Percentiles rank a stretch among this genome's conserved stretches.
Evolutionary conservation across 2,329 filamentous ascomycete species (phyloP).

Genomic region (Colletotrichum salicis): DNA sequence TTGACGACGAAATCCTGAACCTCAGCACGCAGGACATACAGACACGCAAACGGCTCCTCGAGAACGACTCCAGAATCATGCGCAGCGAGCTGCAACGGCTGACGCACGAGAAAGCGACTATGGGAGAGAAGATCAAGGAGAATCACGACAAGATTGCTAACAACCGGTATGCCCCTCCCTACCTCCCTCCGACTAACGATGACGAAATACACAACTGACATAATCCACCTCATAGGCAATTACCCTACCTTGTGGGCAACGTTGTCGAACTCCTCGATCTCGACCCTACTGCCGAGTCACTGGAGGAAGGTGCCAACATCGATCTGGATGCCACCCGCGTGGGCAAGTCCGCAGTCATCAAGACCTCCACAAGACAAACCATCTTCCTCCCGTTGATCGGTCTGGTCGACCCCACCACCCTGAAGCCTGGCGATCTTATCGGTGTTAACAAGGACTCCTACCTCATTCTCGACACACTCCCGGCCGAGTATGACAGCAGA

Average conservation of each 20-base stretch:
- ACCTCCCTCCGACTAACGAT: neutral
- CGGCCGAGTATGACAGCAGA: conserved; percentile 97
- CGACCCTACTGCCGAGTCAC: conserved; percentile 94
- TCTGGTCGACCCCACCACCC: conserved; percentile 91
- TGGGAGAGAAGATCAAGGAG: conserved; percentile 99
- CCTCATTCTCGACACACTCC: conserved; percentile 93
- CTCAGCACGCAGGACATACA: conserved; percentile 95
- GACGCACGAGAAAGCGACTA: conserved; percentile 93
- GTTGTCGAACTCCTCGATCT: conserved; percentile 97
- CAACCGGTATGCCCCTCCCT: conserved; percentile 76
- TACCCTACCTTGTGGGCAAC: conserved; percentile 97
- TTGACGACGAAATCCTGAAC: conserved; percentile 93
- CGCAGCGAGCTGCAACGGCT: conserved; percentile 95
- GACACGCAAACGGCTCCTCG: conserved; percentile 88
- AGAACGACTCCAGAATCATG: conserved; percentile 99
- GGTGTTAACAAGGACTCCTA: conserved; percentile 99
- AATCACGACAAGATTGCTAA: conserved; percentile 99
- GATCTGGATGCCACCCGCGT: conserved; percentile 96
- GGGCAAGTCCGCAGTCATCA: conserved; percentile 98
- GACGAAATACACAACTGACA: conserved; percentile 36
- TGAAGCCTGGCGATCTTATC: conserved; percentile 96
- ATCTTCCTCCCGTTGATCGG: conserved; percentile 98
- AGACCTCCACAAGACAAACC: conserved; percentile 97
- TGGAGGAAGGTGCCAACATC: conserved; percentile 98
- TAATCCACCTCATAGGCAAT: conserved; percentile 71